phyloP scores from a whole-genome alignment of 495 filamentous ascomycete genomes.

The Ascobolus immersus region DNA sequence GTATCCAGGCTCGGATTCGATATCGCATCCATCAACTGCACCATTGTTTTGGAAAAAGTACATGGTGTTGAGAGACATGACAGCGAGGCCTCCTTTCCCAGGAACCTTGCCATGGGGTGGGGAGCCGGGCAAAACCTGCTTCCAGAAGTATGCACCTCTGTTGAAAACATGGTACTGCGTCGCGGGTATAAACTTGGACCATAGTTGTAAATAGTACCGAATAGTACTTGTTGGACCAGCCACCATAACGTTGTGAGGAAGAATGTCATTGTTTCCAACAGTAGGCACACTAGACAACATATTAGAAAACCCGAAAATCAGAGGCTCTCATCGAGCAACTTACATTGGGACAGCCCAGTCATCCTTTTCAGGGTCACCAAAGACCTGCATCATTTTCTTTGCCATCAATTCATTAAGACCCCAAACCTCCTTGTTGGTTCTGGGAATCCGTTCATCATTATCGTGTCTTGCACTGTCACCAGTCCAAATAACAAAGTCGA shows the following conservation, averaged over 20 bases:
- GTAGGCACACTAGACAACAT: conserved; percentile 32
- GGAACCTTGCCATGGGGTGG: too few relatives aligned
- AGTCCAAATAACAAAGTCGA: conserved; percentile 96
- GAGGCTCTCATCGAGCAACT: too few relatives aligned
- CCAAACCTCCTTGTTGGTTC: conserved; percentile 45
- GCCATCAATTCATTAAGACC: conserved; percentile 49
- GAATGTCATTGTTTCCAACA: conserved; percentile 90
- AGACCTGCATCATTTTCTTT: conserved; percentile 48
- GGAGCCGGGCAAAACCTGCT: conserved; percentile 67
- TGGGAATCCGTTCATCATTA: conserved; percentile 63
- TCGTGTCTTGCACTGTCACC: conserved; percentile 91
- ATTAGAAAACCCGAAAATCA: conserved; percentile 50
- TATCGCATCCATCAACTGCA: conserved; percentile 68
- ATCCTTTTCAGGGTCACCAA: conserved; percentile 27
- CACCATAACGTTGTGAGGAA: conserved; percentile 84
- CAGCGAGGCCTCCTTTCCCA: conserved; percentile 32
- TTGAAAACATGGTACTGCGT: conserved; percentile 78
- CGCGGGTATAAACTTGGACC: conserved; percentile 74
- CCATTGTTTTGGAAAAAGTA: conserved; percentile 88
- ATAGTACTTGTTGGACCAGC: conserved; percentile 70
- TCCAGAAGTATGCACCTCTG: conserved; percentile 77
- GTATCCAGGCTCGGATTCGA: conserved; percentile 57
- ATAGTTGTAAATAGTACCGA: conserved; percentile 41
- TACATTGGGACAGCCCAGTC: conserved; percentile 18
- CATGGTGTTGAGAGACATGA: conserved; percentile 88